These are phyloP conservation scores for Begonia masoniana DNA, from an alignment of 306 rosid species.

Conservation along the genomic window DNA sequence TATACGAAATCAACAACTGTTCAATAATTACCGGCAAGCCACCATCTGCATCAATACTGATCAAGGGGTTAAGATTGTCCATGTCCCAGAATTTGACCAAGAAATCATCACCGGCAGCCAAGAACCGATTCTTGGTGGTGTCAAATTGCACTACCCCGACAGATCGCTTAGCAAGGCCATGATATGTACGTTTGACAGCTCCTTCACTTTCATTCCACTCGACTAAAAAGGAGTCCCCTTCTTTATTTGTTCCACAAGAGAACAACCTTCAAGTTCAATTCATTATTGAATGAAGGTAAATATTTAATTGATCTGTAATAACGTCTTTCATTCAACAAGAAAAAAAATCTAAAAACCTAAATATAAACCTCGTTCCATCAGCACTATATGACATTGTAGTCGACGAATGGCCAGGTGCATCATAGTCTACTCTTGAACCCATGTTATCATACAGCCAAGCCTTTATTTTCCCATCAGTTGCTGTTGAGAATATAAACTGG, in stretches of 20 bases:
- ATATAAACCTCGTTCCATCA: constrained; percentile 76
- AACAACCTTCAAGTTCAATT: constrained; percentile 45
- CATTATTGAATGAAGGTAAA: too few relatives aligned
- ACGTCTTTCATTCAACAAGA: not conserved
- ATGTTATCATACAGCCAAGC: constrained; percentile 96
- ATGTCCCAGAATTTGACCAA: constrained; percentile 93
- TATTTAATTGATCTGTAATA: too few relatives aligned
- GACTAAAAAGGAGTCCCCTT: constrained; percentile 92
- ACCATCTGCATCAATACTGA: constrained; percentile 69
- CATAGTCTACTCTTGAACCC: constrained; percentile 98
- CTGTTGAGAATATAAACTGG: constrained; percentile 96
- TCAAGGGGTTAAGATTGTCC: constrained; percentile 56
- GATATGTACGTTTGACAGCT: constrained; percentile 80
- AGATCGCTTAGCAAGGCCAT: constrained; percentile 86
- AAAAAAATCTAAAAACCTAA: constrained; percentile 9
- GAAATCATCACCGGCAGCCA: constrained; percentile 91
- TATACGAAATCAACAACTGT: not conserved
- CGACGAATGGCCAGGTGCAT: constrained; percentile 95
- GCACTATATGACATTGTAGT: constrained; percentile 93
- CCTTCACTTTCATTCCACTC: constrained; percentile 99
- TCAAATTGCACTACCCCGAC: constrained; percentile 91
- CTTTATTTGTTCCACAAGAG: constrained; percentile 95
- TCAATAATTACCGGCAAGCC: constrained; percentile 61
- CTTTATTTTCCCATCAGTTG: constrained; percentile 98
- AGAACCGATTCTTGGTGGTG: constrained; percentile 86